Percentiles rank a stretch among this genome's conserved stretches.
Evolutionary conservation across 2,329 filamentous ascomycete species (phyloP).

Genomic region (Epichloe gansuensis): DNA sequence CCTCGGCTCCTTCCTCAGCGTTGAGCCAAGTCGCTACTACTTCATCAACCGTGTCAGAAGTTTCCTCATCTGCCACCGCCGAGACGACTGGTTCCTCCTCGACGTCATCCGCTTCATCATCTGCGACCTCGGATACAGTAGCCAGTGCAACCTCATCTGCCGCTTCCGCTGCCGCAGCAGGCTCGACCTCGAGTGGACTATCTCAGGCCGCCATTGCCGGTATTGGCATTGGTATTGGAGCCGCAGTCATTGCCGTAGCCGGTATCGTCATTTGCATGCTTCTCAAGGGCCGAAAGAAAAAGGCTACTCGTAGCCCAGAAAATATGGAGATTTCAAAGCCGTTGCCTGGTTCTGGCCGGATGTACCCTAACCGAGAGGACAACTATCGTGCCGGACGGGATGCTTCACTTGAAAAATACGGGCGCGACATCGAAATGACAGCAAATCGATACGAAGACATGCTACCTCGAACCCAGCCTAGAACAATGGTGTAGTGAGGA

Average conservation of each 20-base stretch:
- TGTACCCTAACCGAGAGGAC: constrained; percentile 23
- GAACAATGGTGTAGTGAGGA: constrained; percentile 24
- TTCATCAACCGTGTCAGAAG: background rate
- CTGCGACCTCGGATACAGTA: constrained; percentile 1
- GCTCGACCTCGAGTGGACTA: constrained; percentile 17
- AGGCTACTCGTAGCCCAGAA: constrained; percentile 5
- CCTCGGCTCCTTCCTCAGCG: background rate
- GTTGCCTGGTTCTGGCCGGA: constrained; percentile 31
- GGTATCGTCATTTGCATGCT: constrained; percentile 27
- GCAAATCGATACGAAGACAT: constrained; percentile 46
- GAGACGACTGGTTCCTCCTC: constrained; percentile 5
- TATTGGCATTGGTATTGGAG: constrained; percentile 34
- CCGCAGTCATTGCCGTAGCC: constrained; percentile 26
- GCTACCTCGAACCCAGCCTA: constrained; percentile 37
- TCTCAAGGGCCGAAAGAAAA: constrained; percentile 17
- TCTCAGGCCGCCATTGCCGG: constrained; percentile 33
- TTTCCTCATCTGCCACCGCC: background rate
- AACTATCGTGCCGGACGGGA: constrained; percentile 5
- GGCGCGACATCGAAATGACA: constrained; percentile 35
- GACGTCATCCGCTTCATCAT: constrained; percentile 3
- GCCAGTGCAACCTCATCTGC: constrained; percentile 7
- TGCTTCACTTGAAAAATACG: constrained; percentile 24
- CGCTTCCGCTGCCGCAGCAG: constrained; percentile 2
- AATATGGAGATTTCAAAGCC: constrained; percentile 37
- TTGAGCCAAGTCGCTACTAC: background rate